Evolutionary conservation across 371 early-diverging fungal genomes (phyloP), one percentile per base, ranked within the genome.

Genomic region (Mucor saturninus): DNA sequence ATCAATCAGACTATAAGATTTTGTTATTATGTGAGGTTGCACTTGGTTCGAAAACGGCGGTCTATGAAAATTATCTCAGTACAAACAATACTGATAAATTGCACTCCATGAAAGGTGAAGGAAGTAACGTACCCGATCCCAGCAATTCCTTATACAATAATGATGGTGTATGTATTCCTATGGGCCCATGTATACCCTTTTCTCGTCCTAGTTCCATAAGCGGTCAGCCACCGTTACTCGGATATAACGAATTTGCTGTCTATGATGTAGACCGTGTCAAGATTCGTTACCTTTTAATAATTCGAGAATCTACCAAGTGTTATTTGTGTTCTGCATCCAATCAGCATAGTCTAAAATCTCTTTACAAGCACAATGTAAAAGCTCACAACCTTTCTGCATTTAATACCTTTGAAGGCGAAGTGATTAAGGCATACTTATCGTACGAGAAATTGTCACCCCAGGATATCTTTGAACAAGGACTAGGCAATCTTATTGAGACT

Each of bases 21-120:
- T 53, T 87, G 28, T 59, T 87, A 13, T 61, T 89, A 3, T 87
- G 85, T 56, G 89, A 87, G 59, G 87, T 87, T 7, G 84, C 87
- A 0, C 68, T 87, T 2, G 89, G 87, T 2, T 46, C 75, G 1
- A 67, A 58, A 10, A 65, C 73, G 39, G 55, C 10, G 0, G 15
- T 56, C 5, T 54, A 58, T 15, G n/a, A 50, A 50, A 10, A 29
- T 3, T 31, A 29, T 11, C 11, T 30, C 50, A 29, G 49, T 6
- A 9, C 21, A 5, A 14, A n/a, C 26, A 8, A 49, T 13, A 29
- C 37, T 7, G 8, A 53, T 58, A 4, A 46, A 29, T 32, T 49
- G 29, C 45, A 69, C 59, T 79, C 80, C 14, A 74, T 84, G 21
- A 80, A 78, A 58, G 87, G 83, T 11, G 48, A 80, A 21, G 89